Conservation (phyloP, 2,329 filamentous ascomycete genomes). For the Sporothrix phasma region DNA sequence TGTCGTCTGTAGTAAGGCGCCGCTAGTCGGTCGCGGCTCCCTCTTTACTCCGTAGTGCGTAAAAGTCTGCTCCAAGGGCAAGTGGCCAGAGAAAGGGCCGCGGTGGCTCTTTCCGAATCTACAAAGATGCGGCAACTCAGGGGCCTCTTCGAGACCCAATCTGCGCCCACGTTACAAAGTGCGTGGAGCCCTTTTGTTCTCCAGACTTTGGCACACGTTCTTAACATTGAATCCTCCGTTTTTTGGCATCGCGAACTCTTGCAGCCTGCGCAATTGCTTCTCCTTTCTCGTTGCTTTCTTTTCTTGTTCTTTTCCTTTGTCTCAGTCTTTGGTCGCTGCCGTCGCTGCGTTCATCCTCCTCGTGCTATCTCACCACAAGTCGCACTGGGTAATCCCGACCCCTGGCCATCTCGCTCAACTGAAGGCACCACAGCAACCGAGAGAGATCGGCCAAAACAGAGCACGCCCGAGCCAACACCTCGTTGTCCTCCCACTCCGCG, state of each 20-base stretch:
- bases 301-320: background rate
- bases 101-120: slow-evolving; percentile 7
- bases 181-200: slow-evolving; percentile 5
- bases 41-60: slow-evolving; percentile 5
- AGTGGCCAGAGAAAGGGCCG: background rate
- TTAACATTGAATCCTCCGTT: background rate
- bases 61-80: background rate
- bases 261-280: background rate
- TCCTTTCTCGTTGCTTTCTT: background rate
- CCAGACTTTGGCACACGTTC: slow-evolving; percentile 1
- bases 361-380: background rate
- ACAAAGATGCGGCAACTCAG: slow-evolving; percentile 6
- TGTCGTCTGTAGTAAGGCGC: background rate
- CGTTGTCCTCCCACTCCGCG: background rate
- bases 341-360: background rate
- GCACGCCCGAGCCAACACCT: background rate
- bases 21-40: slow-evolving; percentile 4
- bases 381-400: slow-evolving; percentile 2
- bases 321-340: background rate
- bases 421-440: slow-evolving; percentile 1
- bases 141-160: background rate
- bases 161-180: background rate
- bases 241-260: slow-evolving; percentile 1
- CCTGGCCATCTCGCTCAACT: slow-evolving; percentile 4
- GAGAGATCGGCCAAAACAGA: slow-evolving; percentile 4